Evolutionary conservation across 1,284 basidiomycete species (phyloP).

Genomic region (Athelia psychrophila): DNA sequence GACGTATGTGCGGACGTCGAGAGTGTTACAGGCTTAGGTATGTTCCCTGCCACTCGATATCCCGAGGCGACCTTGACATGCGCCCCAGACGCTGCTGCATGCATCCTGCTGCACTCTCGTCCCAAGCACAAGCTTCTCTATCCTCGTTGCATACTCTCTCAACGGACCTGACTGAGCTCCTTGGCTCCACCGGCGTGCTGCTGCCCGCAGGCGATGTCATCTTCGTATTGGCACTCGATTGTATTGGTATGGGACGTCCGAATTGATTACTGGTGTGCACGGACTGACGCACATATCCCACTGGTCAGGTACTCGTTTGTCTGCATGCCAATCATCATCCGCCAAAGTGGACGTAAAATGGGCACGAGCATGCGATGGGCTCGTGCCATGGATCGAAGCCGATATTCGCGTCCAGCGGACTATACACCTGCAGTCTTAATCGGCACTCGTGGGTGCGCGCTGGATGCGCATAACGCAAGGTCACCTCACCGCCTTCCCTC

Average conservation of each 20-base stretch:
- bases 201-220: constrained; percentile 86
- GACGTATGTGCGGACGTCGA: too few species aligned
- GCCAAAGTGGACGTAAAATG: constrained; percentile 75
- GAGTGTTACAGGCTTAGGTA: constrained; percentile 70
- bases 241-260: too few species aligned
- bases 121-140: too few species aligned
- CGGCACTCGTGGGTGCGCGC: constrained; percentile 1
- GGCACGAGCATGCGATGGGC: constrained; percentile 81
- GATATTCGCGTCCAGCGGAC: constrained; percentile 58
- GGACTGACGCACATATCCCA: too few species aligned
- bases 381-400: constrained; percentile 75
- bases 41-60: too few species aligned
- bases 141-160: constrained; percentile 62
- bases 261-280: too few species aligned
- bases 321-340: constrained; percentile 80
- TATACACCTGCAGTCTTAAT: constrained; percentile 57
- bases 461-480: constrained; percentile 47
- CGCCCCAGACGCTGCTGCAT: constrained; percentile 66
- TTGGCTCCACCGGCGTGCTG: too few species aligned
- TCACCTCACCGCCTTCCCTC: constrained; percentile 34
- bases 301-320: constrained; percentile 66
- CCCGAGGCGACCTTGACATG: too few species aligned
- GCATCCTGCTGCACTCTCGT: constrained; percentile 71
- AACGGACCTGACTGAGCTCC: constrained; percentile 75
- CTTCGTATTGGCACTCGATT: too few species aligned